Conservation (phyloP, 2,329 filamentous ascomycete genomes). For the Aspergillus novoparasiticus region DNA sequence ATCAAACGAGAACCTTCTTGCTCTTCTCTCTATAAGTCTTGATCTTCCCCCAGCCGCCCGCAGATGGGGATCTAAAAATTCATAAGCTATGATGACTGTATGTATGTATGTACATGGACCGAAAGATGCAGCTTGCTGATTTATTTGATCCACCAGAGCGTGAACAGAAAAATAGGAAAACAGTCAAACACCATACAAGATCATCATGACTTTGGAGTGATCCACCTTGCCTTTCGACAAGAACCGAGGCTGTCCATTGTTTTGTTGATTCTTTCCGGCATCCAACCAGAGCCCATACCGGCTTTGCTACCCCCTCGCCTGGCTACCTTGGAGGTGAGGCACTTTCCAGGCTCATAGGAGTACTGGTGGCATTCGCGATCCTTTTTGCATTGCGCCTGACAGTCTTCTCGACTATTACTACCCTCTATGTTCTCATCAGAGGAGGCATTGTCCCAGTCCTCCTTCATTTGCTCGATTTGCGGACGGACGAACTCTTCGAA, state of each 20-base stretch:
- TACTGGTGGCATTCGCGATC: neutral
- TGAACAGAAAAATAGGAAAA: too few species aligned
- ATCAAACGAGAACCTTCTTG: too few species aligned
- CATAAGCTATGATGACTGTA: neutral
- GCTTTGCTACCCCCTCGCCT: neutral
- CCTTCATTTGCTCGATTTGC: neutral
- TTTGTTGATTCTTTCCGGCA: neutral
- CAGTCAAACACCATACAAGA: too few species aligned
- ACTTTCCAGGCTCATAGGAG: neutral
- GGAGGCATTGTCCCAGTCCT: conserved; percentile 4
- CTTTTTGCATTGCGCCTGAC: neutral
- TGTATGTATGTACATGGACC: neutral
- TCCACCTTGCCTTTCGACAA: neutral
- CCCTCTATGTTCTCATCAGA: neutral
- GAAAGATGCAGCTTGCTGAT: neutral
- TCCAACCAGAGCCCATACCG: neutral
- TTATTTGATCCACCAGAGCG: too few species aligned
- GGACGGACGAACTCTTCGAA: conserved; percentile 2
- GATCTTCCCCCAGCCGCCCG: neutral
- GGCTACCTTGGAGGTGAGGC: neutral
- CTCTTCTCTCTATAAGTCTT: neutral
- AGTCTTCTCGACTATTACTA: neutral
- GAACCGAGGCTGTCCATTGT: neutral
- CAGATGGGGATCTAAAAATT: neutral
- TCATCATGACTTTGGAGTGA: neutral